Conservation (phyloP, 257 asterid genomes). For the Fraxinus excelsior region DNA sequence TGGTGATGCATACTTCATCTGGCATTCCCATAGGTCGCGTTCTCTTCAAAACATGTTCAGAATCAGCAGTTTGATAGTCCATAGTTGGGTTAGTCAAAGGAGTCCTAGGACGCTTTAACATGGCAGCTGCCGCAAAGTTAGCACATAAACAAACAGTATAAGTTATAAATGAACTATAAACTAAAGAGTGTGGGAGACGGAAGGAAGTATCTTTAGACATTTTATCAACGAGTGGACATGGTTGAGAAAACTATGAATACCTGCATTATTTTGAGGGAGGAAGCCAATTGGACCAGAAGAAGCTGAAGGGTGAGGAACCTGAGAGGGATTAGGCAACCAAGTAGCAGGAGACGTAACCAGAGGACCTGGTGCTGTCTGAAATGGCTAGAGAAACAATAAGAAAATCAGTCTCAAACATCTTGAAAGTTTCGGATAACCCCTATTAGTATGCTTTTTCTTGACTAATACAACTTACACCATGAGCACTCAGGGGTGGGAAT, state of each 20-base stretch:
- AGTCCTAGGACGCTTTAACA: constrained; percentile 61
- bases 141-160: constrained; percentile 12
- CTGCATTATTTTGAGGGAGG: constrained; percentile 42
- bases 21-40: constrained; percentile 54
- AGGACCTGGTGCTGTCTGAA: constrained; percentile 55
- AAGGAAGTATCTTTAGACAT: background rate
- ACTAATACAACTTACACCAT: constrained; percentile 55
- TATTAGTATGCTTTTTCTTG: constrained; percentile 11
- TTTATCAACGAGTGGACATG: background rate
- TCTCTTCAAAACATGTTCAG: constrained; percentile 57
- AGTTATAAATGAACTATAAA: constrained; percentile 3
- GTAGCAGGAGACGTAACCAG: constrained; percentile 58
- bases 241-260: constrained; percentile 25
- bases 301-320: constrained; percentile 57
- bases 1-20: constrained; percentile 50
- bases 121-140: constrained; percentile 36
- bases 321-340: constrained; percentile 61
- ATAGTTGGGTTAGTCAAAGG: constrained; percentile 50
- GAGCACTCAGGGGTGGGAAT: constrained; percentile 55
- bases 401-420: constrained; percentile 25
- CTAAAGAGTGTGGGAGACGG: background rate
- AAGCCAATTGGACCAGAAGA: constrained; percentile 63
- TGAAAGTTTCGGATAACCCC: background rate
- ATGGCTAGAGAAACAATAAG: constrained; percentile 41
- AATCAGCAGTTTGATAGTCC: constrained; percentile 64